A percentile compares a stretch with the other conserved stretches of the same genome.
Conservation (phyloP, 331 rosid species). For the Erythrophleum ivorense region DNA sequence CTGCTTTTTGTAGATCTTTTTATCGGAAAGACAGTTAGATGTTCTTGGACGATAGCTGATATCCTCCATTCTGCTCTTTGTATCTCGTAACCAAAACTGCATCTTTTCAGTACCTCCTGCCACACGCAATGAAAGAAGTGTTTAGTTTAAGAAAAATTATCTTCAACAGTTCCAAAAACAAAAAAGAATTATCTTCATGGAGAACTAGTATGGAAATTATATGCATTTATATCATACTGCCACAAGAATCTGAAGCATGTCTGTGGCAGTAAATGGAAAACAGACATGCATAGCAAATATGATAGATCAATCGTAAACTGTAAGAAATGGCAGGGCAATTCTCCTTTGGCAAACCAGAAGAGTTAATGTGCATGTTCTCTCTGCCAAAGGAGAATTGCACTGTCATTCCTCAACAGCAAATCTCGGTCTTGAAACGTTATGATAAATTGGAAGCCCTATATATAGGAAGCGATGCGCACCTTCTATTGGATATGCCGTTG, state of each 20-base stretch:
- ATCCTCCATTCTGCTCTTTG: background rate
- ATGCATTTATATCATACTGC: background rate
- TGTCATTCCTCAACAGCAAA: conserved; percentile 54
- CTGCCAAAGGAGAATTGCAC: conserved; percentile 58
- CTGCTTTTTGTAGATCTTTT: background rate
- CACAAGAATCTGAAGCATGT: conserved; percentile 34
- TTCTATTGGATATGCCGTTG: conserved; percentile 50
- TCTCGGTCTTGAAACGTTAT: conserved; percentile 5
- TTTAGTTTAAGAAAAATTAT: background rate
- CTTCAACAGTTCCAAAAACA: background rate
- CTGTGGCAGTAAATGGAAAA: conserved; percentile 3
- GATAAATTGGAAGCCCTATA: background rate
- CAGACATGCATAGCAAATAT: background rate
- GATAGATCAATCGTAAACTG: conserved; percentile 9
- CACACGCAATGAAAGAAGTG: background rate
- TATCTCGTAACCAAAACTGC: background rate
- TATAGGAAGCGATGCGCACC: conserved; percentile 47
- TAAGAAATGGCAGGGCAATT: conserved; percentile 64
- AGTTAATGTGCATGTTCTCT: conserved; percentile 23
- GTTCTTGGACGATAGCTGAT: background rate
- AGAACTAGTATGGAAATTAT: background rate
- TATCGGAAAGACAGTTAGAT: background rate
- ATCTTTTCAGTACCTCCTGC: background rate
- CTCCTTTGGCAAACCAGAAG: conserved; percentile 64
- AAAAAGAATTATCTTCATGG: background rate